Evolutionary conservation across 441 rosid species (phyloP), one percentile per base, ranked within the genome.

Genomic region (Brassica hybrid): DNA sequence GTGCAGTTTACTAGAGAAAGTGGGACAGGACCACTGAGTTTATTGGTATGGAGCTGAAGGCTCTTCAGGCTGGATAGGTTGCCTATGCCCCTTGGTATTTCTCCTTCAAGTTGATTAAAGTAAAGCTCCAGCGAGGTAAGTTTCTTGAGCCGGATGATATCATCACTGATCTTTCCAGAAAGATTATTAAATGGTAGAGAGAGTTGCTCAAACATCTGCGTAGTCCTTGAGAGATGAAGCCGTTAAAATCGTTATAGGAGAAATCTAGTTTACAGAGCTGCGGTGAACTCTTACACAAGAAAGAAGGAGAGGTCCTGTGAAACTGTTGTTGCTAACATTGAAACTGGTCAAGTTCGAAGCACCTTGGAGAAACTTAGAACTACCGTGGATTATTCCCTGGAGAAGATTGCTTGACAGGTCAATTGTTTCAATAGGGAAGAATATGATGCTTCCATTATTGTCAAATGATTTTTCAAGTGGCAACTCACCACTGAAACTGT

Each of bases 141-240:
- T n/a, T 48, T 48, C 17, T 48, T 48, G 54, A 48, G 54, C 17
- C 17, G 16, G 54, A 17, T 48, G 54, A 48, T 48, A 13, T 48
- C 54, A 48, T 48, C 54, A 48, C 13, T 48, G 54, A 48, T 48
- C 54, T 48, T 48, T n/a, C 54, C 54, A 48, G 54, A 48, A 48
- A 48, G 54, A 0, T 48, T 2, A 1, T 48, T 48, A 2, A 5
- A 48, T 48, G 54, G 54, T 0, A 48, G 17, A 48, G 5, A 48
- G 2, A 48, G 54, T 48, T 48, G 54, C 54, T 48, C 54, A 13
- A 48, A 48, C 54, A 48, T 48, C 17, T 48, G 17, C 54, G 8
- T 48, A 48, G 54, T 48, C 54, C 54, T 48, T 48, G 54, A n/a
- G 54, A 48, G 54, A 48, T 48, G 17, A 5, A 5, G 17, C 54